Conservation (phyloP, 1,139 yeast species). For the Debaryomyces robertsiae region DNA sequence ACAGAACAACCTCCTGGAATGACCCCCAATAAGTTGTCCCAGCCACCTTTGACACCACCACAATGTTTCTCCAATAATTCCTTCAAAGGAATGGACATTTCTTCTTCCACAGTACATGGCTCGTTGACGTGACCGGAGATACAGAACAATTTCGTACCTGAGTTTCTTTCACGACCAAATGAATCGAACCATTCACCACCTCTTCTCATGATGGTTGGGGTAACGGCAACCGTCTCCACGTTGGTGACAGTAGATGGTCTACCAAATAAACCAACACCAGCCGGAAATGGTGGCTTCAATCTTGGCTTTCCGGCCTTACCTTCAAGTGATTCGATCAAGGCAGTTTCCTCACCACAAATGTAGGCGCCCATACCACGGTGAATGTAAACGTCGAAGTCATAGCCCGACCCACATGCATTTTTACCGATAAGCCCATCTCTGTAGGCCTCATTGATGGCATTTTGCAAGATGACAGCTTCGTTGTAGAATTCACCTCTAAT, state of each 20-base stretch:
- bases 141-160: constrained; percentile 81
- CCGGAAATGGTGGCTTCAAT: constrained; percentile 92
- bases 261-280: constrained; percentile 88
- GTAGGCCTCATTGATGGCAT: constrained; percentile 85
- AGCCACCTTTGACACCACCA: constrained; percentile 88
- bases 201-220: constrained; percentile 85
- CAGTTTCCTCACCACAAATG: constrained; percentile 90
- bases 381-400: constrained; percentile 75
- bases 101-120: constrained; percentile 92
- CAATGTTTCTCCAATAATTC: constrained; percentile 85
- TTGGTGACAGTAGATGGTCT: constrained; percentile 89
- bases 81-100: constrained; percentile 83
- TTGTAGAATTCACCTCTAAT: constrained; percentile 87
- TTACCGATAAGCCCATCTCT: constrained; percentile 77
- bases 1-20: constrained; percentile 90
- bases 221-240: constrained; percentile 86
- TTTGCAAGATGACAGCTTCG: constrained; percentile 70
- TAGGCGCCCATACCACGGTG: constrained; percentile 94
- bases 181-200: constrained; percentile 86
- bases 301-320: constrained; percentile 94
- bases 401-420: constrained; percentile 85
- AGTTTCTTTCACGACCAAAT: constrained; percentile 81
- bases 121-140: constrained; percentile 88
- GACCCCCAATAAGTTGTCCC: constrained; percentile 86
- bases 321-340: constrained; percentile 81